Evolutionary conservation across 495 filamentous ascomycete genomes (phyloP), one percentile per base, ranked within the genome.

Genomic region (Diplogelasinospora grovesii): DNA sequence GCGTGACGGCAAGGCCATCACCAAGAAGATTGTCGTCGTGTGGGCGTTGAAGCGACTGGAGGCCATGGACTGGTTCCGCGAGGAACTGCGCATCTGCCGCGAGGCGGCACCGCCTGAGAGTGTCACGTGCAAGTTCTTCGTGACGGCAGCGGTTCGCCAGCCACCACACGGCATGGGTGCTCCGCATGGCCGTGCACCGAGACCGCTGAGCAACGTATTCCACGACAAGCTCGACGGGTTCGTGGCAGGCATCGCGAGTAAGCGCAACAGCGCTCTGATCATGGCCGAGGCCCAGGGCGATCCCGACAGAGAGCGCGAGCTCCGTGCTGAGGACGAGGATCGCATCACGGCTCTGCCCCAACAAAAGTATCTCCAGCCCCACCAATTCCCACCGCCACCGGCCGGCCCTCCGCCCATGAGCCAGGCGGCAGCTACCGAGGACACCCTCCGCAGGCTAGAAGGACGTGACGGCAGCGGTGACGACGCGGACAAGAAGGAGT

Each of bases 21-120:
- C 89, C 11, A 86, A 81, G 61, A 84, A 83, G 39, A 81, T 97
- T 20, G 82, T 89, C 15, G 85, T 97, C 4, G 77, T 97, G 9
- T 97, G 90, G 90, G 80, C 89, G 14, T 66, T 97, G 32, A 90
- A 89, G 59, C 78, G 82, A 37, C 77, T 86, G 24, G 90, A 95
- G 63, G 86, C 86, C 6, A 89, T 97, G 76, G 88, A 94, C 58
- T 97, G 90, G 90, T 97, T 97, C 73, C 85, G 85, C 56, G 90
- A 96, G 65, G 92, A 95, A 58, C 71, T 96, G 29, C 73, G 86
- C 33, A 88, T 95, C 51, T 92, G 89, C 65, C 72, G 86, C 45
- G 83, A 95, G 56, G 79, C 75, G 49, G 85, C 90, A 37, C 85
- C 88, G 19, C 76, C 85, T 31, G 83, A 89, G 61, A 78, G 81